These are phyloP conservation scores for Favolaschia claudopus DNA, from an alignment of 768 basidiomycete species.

Conservation along the genomic window DNA sequence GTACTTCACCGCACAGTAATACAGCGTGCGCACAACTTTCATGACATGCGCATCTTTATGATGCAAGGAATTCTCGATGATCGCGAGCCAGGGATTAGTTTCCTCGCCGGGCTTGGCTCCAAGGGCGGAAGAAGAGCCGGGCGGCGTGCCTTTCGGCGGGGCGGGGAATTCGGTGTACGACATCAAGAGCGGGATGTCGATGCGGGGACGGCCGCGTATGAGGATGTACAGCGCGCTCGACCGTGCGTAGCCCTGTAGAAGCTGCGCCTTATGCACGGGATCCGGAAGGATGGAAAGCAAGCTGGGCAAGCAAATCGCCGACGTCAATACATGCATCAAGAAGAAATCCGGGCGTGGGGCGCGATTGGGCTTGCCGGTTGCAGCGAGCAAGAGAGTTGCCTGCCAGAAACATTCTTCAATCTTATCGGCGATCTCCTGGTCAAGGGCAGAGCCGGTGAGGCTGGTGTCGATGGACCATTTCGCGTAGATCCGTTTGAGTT, in stretches of 20 bases:
- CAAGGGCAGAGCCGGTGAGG: conserved; percentile 21
- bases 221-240: conserved; percentile 38
- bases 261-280: conserved; percentile 35
- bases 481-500: conserved; percentile 43
- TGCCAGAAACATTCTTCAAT: conserved; percentile 48
- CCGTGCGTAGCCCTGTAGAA: conserved; percentile 44
- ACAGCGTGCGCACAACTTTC: conserved; percentile 44
- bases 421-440: conserved; percentile 34
- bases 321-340: conserved; percentile 52
- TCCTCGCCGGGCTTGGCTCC: conserved; percentile 32
- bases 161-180: conserved; percentile 41
- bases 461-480: conserved; percentile 40
- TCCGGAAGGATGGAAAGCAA: conserved; percentile 34
- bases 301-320: conserved; percentile 48
- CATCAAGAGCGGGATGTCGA: conserved; percentile 47
- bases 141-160: conserved; percentile 31
- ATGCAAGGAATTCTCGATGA: conserved; percentile 40
- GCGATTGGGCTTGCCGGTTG: conserved; percentile 41
- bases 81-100: conserved; percentile 48
- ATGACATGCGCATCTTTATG: conserved; percentile 50
- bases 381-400: conserved; percentile 45
- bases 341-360: conserved; percentile 49
- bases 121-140: conserved; percentile 21
- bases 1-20: conserved; percentile 44
- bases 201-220: conserved; percentile 48